These are phyloP conservation scores for Dendrostoma leiphaemia DNA, from an alignment of 2,329 filamentous ascomycete genomes.

Conservation along the genomic window DNA sequence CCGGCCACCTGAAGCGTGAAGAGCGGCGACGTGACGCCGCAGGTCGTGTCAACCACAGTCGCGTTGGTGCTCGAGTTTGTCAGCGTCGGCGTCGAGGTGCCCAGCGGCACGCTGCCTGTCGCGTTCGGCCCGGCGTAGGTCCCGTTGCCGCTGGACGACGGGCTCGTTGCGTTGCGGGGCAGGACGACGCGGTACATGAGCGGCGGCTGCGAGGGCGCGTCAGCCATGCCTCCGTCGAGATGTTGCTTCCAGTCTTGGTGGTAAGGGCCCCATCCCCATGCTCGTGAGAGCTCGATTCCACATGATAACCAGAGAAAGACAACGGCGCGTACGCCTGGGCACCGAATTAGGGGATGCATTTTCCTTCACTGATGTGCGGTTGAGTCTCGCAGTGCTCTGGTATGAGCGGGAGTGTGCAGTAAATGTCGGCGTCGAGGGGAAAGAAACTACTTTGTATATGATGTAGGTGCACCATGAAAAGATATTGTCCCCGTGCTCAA, in stretches of 20 bases:
- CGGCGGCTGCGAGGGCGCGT: neutral
- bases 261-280: constrained; percentile 7
- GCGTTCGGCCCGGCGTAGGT: neutral
- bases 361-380: neutral
- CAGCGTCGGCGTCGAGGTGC: constrained; percentile 2
- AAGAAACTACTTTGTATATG: no score
- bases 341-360: constrained; percentile 3
- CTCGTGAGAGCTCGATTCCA: neutral
- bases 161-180: constrained; percentile 7
- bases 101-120: constrained; percentile 5
- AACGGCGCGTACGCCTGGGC: neutral
- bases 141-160: constrained; percentile 5
- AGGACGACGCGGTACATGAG: constrained; percentile 10
- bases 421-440: neutral
- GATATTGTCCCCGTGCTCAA: neutral
- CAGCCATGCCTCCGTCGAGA: neutral
- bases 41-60: constrained; percentile 13
- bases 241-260: constrained; percentile 5
- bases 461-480: neutral
- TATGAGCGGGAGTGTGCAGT: neutral
- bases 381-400: neutral
- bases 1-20: constrained; percentile 7
- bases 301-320: constrained; percentile 2
- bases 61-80: neutral
- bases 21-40: neutral